A percentile compares a stretch with the other conserved stretches of the same genome.
Evolutionary conservation across 2,329 filamentous ascomycete species (phyloP).

Genomic region (Penicillium sp.): DNA sequence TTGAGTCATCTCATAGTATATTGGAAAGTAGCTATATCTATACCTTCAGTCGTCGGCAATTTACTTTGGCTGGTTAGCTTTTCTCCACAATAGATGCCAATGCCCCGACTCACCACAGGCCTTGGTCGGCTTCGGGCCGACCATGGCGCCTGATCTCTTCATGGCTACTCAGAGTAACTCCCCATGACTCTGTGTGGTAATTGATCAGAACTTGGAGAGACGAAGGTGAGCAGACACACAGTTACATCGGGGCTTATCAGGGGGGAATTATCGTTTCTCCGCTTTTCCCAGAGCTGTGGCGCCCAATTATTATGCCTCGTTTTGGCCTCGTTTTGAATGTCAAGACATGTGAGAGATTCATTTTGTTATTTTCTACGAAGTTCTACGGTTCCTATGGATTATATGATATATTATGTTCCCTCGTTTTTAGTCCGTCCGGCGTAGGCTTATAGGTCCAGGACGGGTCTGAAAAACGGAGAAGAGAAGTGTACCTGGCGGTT

Average conservation of each 20-base stretch:
- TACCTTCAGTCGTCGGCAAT: slow-evolving; percentile 31
- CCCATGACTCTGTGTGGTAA: background rate
- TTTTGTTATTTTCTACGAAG: background rate
- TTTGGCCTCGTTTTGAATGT: background rate
- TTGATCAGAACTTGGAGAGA: background rate
- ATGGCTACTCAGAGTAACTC: slow-evolving; percentile 11
- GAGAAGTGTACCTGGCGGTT: slow-evolving; percentile 31
- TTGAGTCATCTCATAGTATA: background rate
- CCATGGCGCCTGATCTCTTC: slow-evolving; percentile 13
- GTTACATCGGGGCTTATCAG: background rate
- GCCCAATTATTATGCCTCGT: background rate
- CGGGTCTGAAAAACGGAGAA: slow-evolving; percentile 56
- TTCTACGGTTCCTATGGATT: background rate
- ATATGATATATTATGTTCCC: slow-evolving; percentile 43
- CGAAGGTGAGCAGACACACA: background rate
- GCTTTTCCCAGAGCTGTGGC: background rate
- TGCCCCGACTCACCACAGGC: slow-evolving; percentile 25
- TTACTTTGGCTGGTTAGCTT: slow-evolving; percentile 21
- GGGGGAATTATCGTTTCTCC: slow-evolving; percentile 4
- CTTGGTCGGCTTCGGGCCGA: slow-evolving; percentile 31
- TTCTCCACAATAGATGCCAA: background rate
- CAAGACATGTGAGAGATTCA: background rate
- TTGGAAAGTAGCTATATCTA: background rate
- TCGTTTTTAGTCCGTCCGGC: slow-evolving; percentile 56
- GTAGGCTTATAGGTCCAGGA: slow-evolving; percentile 44